Evolutionary conservation across 208 protist species (phyloP).

Genomic region (Crithidia bombi): DNA sequence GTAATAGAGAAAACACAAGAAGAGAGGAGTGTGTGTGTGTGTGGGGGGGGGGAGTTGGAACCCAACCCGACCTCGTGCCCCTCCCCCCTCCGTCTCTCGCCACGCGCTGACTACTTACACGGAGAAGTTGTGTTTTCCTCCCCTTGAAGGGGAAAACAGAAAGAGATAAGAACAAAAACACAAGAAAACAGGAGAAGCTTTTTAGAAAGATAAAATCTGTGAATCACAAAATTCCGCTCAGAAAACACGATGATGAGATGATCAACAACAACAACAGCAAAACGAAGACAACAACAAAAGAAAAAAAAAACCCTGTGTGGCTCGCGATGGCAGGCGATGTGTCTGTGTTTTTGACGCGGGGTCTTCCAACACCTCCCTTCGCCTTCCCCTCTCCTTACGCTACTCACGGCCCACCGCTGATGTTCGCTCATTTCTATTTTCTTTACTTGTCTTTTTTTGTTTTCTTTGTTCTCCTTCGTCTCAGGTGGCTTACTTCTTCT

Average conservation of each 20-base stretch:
- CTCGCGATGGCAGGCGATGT: no score
- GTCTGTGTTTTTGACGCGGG: no score
- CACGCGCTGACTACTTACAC: no score
- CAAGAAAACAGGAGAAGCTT: slow-evolving; percentile 22
- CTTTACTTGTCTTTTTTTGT: neutral
- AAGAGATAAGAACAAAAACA: slow-evolving; percentile 13
- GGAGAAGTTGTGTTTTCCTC: neutral
- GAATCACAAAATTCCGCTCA: no score
- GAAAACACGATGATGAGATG: neutral
- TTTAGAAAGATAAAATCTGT: slow-evolving; percentile 5
- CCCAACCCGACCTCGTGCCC: no score
- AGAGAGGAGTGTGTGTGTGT: no score
- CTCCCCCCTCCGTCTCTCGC: neutral
- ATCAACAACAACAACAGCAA: slow-evolving; percentile 7
- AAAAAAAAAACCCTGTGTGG: no score
- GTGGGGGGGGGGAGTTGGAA: no score
- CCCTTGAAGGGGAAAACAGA: slow-evolving; percentile 11
- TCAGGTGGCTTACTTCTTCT: slow-evolving; percentile 52
- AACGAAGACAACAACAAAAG: neutral
- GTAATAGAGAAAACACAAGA: no score
- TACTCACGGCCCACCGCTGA: no score
- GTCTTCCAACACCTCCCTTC: no score
- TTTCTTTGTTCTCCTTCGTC: neutral
- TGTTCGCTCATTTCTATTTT: no score
- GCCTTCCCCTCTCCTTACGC: neutral